Base-by-base conservation (phyloP, 1,284 basidiomycete genomes). In the Ceratobasidium sp. region DNA sequence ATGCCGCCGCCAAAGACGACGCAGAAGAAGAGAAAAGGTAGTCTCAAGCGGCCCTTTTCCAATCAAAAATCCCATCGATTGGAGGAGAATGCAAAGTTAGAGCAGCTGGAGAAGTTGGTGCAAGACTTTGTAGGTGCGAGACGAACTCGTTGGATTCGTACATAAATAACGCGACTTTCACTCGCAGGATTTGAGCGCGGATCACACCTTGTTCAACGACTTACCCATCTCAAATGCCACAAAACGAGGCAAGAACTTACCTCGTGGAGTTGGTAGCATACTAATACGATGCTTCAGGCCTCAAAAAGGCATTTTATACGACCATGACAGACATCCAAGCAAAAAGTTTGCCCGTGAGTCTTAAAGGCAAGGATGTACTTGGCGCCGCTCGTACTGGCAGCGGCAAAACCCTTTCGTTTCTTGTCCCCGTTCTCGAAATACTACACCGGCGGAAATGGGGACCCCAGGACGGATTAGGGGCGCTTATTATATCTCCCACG, bases 401-500 rank as follows among this genome's bases (percentile, higher is more conserved):
- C 40, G 94, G 94, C 22, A 95, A 95, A 85, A 95, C 94, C 2
- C 87, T 95, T 25, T 92, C 93, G 0, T 95, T 95, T 84, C 86
- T 95, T 52, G 87, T 95, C 29, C 94, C 94, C 0, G 85, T 92
- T 11, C 87, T 95, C 54, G 94, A 95, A 84, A 85, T 90, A 34
- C 86, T 95, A 34, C 92, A 93, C 81, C 87, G 92, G 62, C 85
- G 86, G 76, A 92, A 90, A 81, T 95, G 94, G 94, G 93, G 93
- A 0, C 90, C 90, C 2, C 88, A 90, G 78, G 94, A 95, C 82
- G 94, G 94, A 7, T 88, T 99, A 2, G 97, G 98, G 11, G 97
- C 96, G 0, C 85, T 99, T 61, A 91, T 99, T 79, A 95, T 99
- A 79, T 97, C 95, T 2, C 98, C 98, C 0, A 99, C 97, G 0